Conservation (phyloP, 768 basidiomycete genomes). For the Pisolithus albus region DNA sequence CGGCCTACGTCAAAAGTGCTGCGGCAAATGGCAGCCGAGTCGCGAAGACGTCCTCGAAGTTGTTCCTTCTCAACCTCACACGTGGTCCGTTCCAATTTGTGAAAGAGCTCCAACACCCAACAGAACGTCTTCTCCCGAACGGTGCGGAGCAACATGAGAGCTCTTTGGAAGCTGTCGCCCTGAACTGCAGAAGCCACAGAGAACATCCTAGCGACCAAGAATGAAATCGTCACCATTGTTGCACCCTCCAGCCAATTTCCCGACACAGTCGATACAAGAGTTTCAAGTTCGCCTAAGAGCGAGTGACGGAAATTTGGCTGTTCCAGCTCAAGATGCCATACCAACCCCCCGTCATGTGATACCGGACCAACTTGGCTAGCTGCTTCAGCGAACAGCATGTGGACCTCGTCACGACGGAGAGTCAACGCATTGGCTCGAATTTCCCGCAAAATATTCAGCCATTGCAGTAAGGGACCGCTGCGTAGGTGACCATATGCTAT, state of each 20-base stretch:
- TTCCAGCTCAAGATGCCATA: slow-evolving; percentile 34
- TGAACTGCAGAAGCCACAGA: slow-evolving; percentile 7
- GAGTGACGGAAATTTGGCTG: slow-evolving; percentile 24
- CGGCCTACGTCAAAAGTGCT: slow-evolving; percentile 25
- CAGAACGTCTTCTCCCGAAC: slow-evolving; percentile 26
- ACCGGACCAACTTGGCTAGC: slow-evolving; percentile 33
- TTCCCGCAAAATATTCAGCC: slow-evolving; percentile 41
- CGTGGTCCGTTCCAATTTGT: slow-evolving; percentile 9
- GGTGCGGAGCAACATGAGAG: slow-evolving; percentile 20
- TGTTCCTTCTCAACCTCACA: not conserved
- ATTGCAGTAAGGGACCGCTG: slow-evolving; percentile 36
- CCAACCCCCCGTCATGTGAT: slow-evolving; percentile 10
- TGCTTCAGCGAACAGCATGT: slow-evolving; percentile 35
- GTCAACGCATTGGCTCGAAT: slow-evolving; percentile 29
- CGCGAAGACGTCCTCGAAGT: slow-evolving; percentile 8
- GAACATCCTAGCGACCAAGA: slow-evolving; percentile 30
- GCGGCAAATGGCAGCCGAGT: slow-evolving; percentile 16
- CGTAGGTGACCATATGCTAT: slow-evolving; percentile 36
- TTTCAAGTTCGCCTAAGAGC: slow-evolving; percentile 28
- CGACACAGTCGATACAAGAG: slow-evolving; percentile 25
- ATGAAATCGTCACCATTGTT: slow-evolving; percentile 23
- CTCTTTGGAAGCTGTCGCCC: slow-evolving; percentile 12
- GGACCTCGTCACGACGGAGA: slow-evolving; percentile 32
- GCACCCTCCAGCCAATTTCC: slow-evolving; percentile 33
- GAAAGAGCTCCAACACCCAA: slow-evolving; percentile 32